phyloP scores from a whole-genome alignment of 78 protist genomes.

The Dictyostelium intermedium region DNA sequence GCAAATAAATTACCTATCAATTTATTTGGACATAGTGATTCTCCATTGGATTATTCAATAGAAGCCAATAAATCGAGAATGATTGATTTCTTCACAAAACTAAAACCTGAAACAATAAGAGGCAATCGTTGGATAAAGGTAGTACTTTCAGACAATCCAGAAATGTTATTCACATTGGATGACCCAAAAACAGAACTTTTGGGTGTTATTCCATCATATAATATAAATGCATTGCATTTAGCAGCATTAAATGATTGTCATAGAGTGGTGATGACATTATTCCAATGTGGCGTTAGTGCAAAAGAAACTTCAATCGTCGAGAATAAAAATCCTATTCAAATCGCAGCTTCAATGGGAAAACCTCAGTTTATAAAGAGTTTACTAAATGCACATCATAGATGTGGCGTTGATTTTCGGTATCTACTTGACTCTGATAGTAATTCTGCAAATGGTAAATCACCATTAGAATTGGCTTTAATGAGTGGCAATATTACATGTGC shows the following conservation, averaged over 20 bases:
- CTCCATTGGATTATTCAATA: neutral
- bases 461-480: conserved; percentile 11
- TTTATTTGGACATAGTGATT: neutral
- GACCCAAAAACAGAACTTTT: neutral
- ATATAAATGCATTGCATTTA: conserved; percentile 19
- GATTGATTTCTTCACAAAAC: neutral
- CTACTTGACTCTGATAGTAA: neutral
- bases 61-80: neutral
- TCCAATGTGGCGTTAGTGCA: neutral
- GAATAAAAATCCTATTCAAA: neutral
- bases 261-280: neutral
- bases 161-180: neutral
- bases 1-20: neutral
- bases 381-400: neutral
- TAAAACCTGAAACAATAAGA: neutral
- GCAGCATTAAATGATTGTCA: conserved; percentile 33
- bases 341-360: neutral
- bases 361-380: conserved; percentile 20
- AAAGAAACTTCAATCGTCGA: neutral
- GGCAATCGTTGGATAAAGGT: neutral
- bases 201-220: neutral
- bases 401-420: neutral
- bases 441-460: conserved; percentile 2
- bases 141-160: conserved; percentile 1
- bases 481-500: neutral